Base-by-base conservation (phyloP, 208 protist species). In the Polymyxa betae region DNA sequence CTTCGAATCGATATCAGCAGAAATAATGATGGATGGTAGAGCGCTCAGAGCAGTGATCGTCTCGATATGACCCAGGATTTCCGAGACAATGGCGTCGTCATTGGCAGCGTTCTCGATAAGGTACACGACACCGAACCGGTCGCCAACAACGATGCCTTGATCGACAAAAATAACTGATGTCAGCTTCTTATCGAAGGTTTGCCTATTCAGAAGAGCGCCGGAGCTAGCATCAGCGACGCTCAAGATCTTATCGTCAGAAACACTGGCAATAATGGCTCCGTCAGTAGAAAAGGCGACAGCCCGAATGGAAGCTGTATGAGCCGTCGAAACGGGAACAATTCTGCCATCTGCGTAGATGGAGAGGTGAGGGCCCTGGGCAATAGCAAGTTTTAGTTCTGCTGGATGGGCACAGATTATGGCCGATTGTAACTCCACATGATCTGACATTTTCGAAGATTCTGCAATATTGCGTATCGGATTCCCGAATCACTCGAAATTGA, bases 1-100 rank as follows among this genome's bases (percentile, higher is more conserved):
- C n/a, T 82, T 82, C 16, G 16, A 45, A 43, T 82, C 72, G n/a
- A 82, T 82, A n/a, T 82, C 72, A 5, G 16, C 72, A 43, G 72
- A 45, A 20, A 82, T 82, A 20, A 82, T 35, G n/a, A 38, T 5
- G 16, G 5, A 5, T 20, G 5, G 35, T 12, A 43, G 16, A 20
- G 35, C n/a, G 5, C 16, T 43, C 72, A 82, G 16, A 20, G 72
- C 72, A n/a, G 5, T 5, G n/a, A 82, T 35, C 12, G 72, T 82
- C 35, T 82, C 72, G 72, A 82, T 43, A 82, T 82, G 72, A n/a
- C 72, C 72, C 12, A 43, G n/a, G 5, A 82, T 43, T 43, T 82
- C 72, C 12, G 40, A 5, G 35, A 43, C 12, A 82, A 16, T n/a
- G 12, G 72, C 5, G 5, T 16, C n/a, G 35, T 5, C 5, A 82